These are phyloP conservation scores for Cutaneotrichosporon cutaneum DNA, from an alignment of 1,284 basidiomycete species.

Conservation along the genomic window DNA sequence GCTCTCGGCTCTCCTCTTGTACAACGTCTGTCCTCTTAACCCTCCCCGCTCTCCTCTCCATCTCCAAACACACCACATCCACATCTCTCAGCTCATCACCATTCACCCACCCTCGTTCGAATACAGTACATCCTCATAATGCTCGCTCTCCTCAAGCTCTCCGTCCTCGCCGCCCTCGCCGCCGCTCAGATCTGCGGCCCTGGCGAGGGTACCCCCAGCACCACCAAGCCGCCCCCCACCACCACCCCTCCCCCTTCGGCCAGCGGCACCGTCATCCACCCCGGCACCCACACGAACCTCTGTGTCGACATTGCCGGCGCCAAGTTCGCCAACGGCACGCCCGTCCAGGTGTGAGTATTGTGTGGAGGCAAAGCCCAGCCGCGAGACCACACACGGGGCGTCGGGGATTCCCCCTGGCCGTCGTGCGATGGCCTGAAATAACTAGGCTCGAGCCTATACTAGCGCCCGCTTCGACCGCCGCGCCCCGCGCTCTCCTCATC, in stretches of 20 bases:
- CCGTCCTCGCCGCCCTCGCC: constrained; percentile 19
- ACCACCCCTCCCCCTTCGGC: neutral
- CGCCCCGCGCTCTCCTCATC: neutral
- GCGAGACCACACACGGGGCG: no score
- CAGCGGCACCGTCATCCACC: constrained; percentile 13
- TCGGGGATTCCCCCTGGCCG: no score
- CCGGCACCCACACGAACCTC: constrained; percentile 16
- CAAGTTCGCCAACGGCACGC: constrained; percentile 26
- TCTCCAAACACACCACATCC: neutral
- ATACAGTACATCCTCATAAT: constrained; percentile 9
- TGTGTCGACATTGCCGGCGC: constrained; percentile 25
- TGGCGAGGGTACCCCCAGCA: constrained; percentile 10
- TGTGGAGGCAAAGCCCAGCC: no score
- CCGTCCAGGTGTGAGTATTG: constrained; percentile 27
- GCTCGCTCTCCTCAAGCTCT: constrained; percentile 20
- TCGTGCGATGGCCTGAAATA: no score
- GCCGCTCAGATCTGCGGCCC: constrained; percentile 20
- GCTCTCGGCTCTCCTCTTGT: no score
- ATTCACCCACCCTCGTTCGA: neutral
- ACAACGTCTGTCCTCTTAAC: no score
- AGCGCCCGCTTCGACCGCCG: neutral
- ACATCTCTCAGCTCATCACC: no score
- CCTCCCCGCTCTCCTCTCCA: neutral
- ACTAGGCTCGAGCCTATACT: no score
- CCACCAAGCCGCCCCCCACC: constrained; percentile 20